These are phyloP conservation scores for Pulveroboletus ravenelii DNA, from an alignment of 768 basidiomycete species.

Conservation along the genomic window DNA sequence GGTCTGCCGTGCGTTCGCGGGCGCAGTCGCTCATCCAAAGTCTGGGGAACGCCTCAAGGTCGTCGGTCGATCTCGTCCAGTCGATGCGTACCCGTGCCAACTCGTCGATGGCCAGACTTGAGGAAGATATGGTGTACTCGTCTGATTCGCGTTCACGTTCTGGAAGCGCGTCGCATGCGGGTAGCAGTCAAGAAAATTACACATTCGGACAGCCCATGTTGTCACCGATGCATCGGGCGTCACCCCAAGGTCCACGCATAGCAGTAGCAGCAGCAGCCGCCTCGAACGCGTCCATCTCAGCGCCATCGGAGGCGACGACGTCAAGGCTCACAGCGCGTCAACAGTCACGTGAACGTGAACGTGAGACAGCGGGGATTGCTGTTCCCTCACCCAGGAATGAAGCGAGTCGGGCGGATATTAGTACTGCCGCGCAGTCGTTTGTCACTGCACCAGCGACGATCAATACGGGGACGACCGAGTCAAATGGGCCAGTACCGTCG, in stretches of 20 bases:
- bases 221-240: conserved; percentile 19
- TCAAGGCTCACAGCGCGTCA: conserved; percentile 20
- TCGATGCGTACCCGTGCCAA: conserved; percentile 50
- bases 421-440: conserved; percentile 65
- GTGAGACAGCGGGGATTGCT: conserved; percentile 13
- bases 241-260: conserved; percentile 19
- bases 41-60: conserved; percentile 55
- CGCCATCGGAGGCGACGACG: conserved; percentile 27
- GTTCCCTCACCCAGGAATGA: conserved; percentile 22
- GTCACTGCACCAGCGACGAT: conserved; percentile 62
- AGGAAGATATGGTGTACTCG: conserved; percentile 43
- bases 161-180: conserved; percentile 42
- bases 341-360: conserved; percentile 11
- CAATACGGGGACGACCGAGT: conserved; percentile 46
- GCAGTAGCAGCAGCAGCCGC: not conserved
- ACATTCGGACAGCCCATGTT: conserved; percentile 66
- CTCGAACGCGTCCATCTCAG: conserved; percentile 22
- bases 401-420: conserved; percentile 55
- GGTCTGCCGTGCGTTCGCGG: conserved; percentile 55
- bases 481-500: conserved; percentile 41
- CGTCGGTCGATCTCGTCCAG: conserved; percentile 55
- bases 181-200: conserved; percentile 58
- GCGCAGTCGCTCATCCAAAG: conserved; percentile 66
- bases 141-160: conserved; percentile 35
- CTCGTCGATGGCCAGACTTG: conserved; percentile 66